Base-by-base conservation (phyloP, 1,284 basidiomycete genomes). In the Kwoniella shivajii region DNA sequence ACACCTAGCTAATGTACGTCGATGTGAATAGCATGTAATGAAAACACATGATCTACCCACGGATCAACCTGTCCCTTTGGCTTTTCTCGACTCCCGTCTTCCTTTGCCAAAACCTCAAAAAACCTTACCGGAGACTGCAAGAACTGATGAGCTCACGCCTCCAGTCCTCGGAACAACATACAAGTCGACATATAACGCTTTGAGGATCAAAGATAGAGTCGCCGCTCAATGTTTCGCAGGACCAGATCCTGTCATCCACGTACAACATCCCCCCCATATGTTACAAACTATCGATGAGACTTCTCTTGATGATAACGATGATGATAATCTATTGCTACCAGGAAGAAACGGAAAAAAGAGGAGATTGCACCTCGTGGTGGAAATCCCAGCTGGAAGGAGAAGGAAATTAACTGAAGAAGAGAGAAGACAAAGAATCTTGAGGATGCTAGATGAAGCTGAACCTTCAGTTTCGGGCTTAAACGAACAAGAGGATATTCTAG, bases 211-310 rank as follows among this genome's bases (percentile, higher is more conserved):
- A 7, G 26, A 53, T 9, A 61, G 63, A 39, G 61, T 74, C 34
- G 53, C 29, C 6, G 50, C 54, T n/a, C 44, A 61, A 33, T 70
- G 67, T 45, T 61, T 64, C 18, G 69, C 65, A 0, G 59, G 60
- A 9, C 50, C 52, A 4, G 56, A 69, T 27, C 70, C 70, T 6
- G 52, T 68, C 39, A 61, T 74, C 16, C 60, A 64, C 31, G 45
- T 66, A 24, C 52, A 60, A 13, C 71, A 69, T 42, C 64, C 66
- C 37, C 64, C 64, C 0, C 67, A 65, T 34, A 73, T 71, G 61
- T 55, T 71, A 10, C 44, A 67, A 29, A 46, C 18, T 14, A 41
- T 38, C 41, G 51, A 53, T 20, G 41, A 38, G 9, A 22, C 2
- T 27, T 24, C 20, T n/a, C 9, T 26, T 1, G 29, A 27, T 13